Conservation (phyloP, 108 stramenopile genomes). For the Nitzschia inconspicua region DNA sequence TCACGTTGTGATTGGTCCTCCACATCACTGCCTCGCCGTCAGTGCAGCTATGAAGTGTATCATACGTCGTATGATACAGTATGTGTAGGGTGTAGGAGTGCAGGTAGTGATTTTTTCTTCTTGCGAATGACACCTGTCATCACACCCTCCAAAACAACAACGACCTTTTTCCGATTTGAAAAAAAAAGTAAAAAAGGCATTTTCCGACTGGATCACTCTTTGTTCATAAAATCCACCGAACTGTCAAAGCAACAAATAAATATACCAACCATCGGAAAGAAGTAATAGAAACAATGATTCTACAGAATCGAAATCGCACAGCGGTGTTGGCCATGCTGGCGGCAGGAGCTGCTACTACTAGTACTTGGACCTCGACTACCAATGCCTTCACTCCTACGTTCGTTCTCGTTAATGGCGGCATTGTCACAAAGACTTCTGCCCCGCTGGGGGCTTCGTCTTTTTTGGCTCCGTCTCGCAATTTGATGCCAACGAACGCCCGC, state of each 20-base stretch:
- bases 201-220: not conserved
- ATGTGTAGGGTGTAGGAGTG: too few species aligned
- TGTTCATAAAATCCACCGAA: not conserved
- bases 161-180: not conserved
- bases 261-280: not conserved
- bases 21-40: too few species aligned
- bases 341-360: conserved; percentile 3
- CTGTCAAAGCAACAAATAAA: not conserved
- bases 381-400: conserved; percentile 24
- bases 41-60: too few species aligned
- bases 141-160: too few species aligned
- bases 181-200: not conserved
- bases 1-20: too few species aligned
- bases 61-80: too few species aligned
- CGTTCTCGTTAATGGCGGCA: not conserved
- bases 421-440: not conserved
- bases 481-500: not conserved
- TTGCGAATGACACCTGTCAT: too few species aligned
- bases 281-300: conserved; percentile 13
- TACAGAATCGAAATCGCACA: conserved; percentile 11
- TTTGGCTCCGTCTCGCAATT: not conserved
- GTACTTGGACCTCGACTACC: not conserved
- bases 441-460: not conserved
- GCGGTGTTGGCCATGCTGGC: conserved; percentile 13
- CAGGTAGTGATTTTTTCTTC: too few species aligned